Evolutionary conservation across 371 early-diverging fungal genomes (phyloP).

Genomic region (Gilbertella persicaria): DNA sequence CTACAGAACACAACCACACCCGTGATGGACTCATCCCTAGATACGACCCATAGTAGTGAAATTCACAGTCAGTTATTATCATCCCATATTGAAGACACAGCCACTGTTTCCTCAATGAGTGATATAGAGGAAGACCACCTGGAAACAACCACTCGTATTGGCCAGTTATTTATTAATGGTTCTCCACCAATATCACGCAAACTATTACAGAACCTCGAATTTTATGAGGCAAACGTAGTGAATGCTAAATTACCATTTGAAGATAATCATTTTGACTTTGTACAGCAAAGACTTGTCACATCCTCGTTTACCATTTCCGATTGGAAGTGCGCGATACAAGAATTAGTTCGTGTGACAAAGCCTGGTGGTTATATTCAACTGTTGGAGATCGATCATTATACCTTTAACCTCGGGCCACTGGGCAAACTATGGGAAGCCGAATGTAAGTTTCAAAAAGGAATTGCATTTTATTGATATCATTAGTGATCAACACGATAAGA

Average conservation of each 20-base stretch:
- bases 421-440: constrained; percentile 13
- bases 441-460: constrained; percentile 4
- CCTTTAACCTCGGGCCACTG: constrained; percentile 12
- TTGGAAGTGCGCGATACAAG: constrained; percentile 26
- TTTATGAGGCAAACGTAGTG: constrained; percentile 19
- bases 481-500: constrained; percentile 17
- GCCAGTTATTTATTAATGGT: background rate
- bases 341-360: constrained; percentile 26
- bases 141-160: background rate
- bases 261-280: constrained; percentile 37
- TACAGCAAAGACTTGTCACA: constrained; percentile 25
- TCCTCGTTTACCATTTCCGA: constrained; percentile 19
- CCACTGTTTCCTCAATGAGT: background rate
- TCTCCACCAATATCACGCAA: constrained; percentile 1
- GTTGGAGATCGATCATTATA: constrained; percentile 31
- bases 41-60: background rate
- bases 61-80: background rate
- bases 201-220: constrained; percentile 29
- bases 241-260: constrained; percentile 27
- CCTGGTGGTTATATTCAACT: constrained; percentile 41
- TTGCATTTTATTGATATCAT: background rate
- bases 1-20: constrained; percentile 11
- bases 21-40: background rate
- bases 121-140: background rate
- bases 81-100: constrained; percentile 2